These are phyloP conservation scores for Mycena albidolilacea DNA, from an alignment of 768 basidiomycete species.

Conservation along the genomic window DNA sequence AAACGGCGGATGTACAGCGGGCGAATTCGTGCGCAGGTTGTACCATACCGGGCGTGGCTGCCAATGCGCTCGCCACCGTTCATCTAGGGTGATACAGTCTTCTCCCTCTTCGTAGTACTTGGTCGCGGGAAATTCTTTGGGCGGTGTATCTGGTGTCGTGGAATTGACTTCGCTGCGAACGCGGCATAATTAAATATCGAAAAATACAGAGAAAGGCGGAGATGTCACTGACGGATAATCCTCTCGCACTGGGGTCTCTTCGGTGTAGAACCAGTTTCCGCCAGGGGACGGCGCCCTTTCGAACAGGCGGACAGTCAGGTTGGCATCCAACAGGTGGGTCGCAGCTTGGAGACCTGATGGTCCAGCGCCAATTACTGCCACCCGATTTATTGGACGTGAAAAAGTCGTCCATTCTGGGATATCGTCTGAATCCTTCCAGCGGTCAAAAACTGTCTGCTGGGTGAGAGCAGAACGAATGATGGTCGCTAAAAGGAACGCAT, in stretches of 20 bases:
- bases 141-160: not conserved
- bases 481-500: not conserved
- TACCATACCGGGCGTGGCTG: constrained; percentile 40
- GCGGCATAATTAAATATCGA: not conserved
- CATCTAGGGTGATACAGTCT: constrained; percentile 29
- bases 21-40: constrained; percentile 36
- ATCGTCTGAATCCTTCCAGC: constrained; percentile 21
- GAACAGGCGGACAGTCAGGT: too few species aligned
- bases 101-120: constrained; percentile 38
- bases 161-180: not conserved
- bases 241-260: constrained; percentile 25
- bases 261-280: too few species aligned
- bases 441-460: not conserved
- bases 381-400: too few species aligned
- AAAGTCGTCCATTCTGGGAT: constrained; percentile 17
- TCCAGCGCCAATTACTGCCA: too few species aligned
- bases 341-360: constrained; percentile 11
- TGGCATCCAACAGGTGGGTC: constrained; percentile 15
- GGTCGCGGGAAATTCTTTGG: constrained; percentile 31
- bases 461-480: not conserved
- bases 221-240: constrained; percentile 37
- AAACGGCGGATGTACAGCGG: constrained; percentile 27
- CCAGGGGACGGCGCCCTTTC: too few species aligned
- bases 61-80: constrained; percentile 42
- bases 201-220: not conserved